Percentiles rank a stretch among this genome's conserved stretches.
These are phyloP conservation scores for Hymenoscyphus fructigenus DNA, from an alignment of 2,329 filamentous ascomycete species.

Conservation along the genomic window DNA sequence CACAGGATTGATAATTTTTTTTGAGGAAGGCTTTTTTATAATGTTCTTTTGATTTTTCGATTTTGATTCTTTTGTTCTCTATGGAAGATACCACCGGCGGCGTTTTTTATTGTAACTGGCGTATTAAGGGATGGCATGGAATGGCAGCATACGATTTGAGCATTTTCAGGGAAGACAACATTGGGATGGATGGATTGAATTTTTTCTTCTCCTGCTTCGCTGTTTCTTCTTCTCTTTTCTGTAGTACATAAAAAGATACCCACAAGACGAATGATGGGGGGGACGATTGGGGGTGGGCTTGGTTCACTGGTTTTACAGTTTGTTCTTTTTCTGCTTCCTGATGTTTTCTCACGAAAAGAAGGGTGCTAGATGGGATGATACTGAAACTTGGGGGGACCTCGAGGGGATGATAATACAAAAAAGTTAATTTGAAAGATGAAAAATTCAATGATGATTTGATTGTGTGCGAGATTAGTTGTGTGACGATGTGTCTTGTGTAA, in stretches of 20 bases:
- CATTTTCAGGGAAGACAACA: too few species aligned
- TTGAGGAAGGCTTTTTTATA: not conserved
- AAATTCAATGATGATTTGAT: too few species aligned
- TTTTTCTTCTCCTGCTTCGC: not conserved
- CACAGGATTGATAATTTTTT: not conserved
- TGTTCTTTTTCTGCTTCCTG: too few species aligned
- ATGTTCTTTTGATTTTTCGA: conserved; percentile 2
- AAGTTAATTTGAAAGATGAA: too few species aligned
- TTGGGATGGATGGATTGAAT: not conserved
- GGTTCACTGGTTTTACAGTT: too few species aligned
- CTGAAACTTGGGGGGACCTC: too few species aligned
- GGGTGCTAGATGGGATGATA: too few species aligned
- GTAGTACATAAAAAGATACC: not conserved
- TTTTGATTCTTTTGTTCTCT: not conserved
- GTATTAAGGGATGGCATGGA: not conserved
- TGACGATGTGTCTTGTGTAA: too few species aligned
- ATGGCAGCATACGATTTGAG: not conserved
- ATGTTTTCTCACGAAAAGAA: too few species aligned
- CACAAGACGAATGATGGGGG: not conserved
- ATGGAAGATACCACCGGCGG: not conserved
- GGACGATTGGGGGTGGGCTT: too few species aligned
- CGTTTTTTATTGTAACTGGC: not conserved
- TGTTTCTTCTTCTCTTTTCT: not conserved
- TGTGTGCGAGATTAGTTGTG: too few species aligned
- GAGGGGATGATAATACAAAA: too few species aligned